phyloP scores from a whole-genome alignment of 2,329 filamentous ascomycete species.

The Trichophyton benhamiae region DNA sequence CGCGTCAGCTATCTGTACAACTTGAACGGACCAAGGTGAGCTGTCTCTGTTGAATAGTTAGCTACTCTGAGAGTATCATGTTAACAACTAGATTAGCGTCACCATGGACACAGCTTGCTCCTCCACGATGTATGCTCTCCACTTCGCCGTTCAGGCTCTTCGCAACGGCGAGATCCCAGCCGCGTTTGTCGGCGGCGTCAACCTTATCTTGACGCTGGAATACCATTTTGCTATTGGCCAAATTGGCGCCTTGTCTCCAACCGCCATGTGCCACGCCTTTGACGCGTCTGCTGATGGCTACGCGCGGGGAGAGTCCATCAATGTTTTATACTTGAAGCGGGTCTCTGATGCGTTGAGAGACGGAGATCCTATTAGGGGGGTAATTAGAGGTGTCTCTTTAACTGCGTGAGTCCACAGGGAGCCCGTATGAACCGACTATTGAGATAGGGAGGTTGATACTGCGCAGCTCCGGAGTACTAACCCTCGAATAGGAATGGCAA shows the following conservation, averaged over 20 bases:
- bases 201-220: background rate
- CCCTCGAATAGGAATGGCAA: too few species aligned
- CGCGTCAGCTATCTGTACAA: constrained; percentile 13
- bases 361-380: too few species aligned
- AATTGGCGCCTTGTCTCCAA: background rate
- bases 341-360: too few species aligned
- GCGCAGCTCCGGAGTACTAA: too few species aligned
- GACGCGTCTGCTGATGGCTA: too few species aligned
- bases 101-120: constrained; percentile 11
- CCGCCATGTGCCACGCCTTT: constrained; percentile 15
- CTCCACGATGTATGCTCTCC: constrained; percentile 3
- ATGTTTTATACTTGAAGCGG: too few species aligned
- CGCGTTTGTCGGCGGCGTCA: background rate
- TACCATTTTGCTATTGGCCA: background rate
- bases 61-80: background rate
- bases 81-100: background rate
- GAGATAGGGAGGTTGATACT: too few species aligned
- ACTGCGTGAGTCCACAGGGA: too few species aligned
- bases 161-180: constrained; percentile 13
- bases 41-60: background rate
- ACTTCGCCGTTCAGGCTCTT: constrained; percentile 6
- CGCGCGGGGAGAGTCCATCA: too few species aligned
- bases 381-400: too few species aligned
- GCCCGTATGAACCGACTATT: too few species aligned
- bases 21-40: constrained; percentile 10